Evolutionary conservation across 2,329 filamentous ascomycete genomes (phyloP).

Genomic region (Ophiostoma populinum): DNA sequence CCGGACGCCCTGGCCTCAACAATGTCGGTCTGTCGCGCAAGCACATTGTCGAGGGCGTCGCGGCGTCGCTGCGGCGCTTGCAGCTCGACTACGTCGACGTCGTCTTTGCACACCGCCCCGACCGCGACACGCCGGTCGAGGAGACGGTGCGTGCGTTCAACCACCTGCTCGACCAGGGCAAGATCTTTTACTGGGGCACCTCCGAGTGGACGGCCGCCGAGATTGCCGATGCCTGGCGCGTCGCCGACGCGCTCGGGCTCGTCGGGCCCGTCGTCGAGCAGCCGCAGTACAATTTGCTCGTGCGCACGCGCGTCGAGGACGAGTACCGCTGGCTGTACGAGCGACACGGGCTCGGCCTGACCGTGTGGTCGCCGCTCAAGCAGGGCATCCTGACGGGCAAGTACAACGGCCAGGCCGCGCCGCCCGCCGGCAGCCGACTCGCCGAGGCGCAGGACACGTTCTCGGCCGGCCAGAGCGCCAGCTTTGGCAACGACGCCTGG

Average conservation of each 20-base stretch:
- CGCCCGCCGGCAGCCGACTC: conserved; percentile 32
- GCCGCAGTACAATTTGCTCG: conserved; percentile 49
- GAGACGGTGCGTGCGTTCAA: conserved; percentile 57
- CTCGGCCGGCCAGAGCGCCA: conserved; percentile 23
- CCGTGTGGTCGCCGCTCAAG: conserved; percentile 34
- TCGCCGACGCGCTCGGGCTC: conserved; percentile 40
- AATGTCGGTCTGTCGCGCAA: conserved; percentile 43
- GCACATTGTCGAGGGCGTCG: conserved; percentile 42
- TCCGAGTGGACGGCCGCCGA: conserved; percentile 54
- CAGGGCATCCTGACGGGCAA: conserved; percentile 43
- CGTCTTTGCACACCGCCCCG: conserved; percentile 52
- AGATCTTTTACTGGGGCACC: conserved; percentile 57
- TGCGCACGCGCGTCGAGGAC: conserved; percentile 38
- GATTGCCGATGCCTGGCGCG: conserved; percentile 44
- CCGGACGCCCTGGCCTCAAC: conserved; percentile 26
- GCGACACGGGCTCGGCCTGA: conserved; percentile 38
- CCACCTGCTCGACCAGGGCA: conserved; percentile 48
- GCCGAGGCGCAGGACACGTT: conserved; percentile 38
- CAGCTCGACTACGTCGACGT: conserved; percentile 47
- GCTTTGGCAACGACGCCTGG: conserved; percentile 34
- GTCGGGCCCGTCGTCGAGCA: conserved; percentile 50
- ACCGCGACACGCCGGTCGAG: conserved; percentile 51
- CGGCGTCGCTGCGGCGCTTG: conserved; percentile 38
- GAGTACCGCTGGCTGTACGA: conserved; percentile 41
- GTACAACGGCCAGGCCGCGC: conserved; percentile 33